Evolutionary conservation across 352 stramenopile genomes (phyloP).

Genomic region (Elongisporangium senticosum): DNA sequence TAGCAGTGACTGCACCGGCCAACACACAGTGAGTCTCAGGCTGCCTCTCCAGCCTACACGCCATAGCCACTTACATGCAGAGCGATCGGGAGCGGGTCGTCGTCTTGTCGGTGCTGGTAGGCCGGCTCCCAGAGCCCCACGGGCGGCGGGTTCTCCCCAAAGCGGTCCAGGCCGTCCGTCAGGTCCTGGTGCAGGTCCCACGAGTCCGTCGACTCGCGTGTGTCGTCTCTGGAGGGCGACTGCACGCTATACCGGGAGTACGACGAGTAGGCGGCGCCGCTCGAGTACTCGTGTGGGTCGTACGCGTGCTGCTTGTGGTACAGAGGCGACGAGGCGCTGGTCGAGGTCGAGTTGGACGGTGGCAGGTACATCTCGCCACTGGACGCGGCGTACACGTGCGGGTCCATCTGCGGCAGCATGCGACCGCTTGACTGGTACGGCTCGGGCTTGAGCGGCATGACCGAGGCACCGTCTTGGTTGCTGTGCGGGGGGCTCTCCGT

Average conservation of each 20-base stretch:
- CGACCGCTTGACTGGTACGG: constrained; percentile 25
- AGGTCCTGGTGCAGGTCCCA: constrained; percentile 25
- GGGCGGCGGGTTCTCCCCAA: constrained; percentile 37
- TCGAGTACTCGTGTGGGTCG: neutral
- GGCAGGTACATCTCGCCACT: neutral
- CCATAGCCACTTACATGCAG: constrained; percentile 13
- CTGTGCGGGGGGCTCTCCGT: constrained; percentile 14
- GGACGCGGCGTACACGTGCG: neutral
- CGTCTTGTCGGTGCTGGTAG: constrained; percentile 20
- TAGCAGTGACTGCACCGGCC: constrained; percentile 16
- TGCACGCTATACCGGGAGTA: neutral
- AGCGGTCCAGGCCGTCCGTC: constrained; percentile 13
- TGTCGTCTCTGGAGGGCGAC: constrained; percentile 7
- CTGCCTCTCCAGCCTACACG: constrained; percentile 7
- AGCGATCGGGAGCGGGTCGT: constrained; percentile 22
- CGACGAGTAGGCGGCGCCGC: neutral
- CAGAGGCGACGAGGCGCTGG: neutral
- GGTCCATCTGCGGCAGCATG: constrained; percentile 12
- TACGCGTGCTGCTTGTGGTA: neutral
- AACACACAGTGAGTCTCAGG: constrained; percentile 4
- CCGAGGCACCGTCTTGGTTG: neutral
- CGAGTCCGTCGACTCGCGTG: constrained; percentile 16
- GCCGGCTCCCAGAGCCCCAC: constrained; percentile 33
- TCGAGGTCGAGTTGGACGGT: neutral
- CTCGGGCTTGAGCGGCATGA: constrained; percentile 20